Base-by-base conservation (phyloP, 2,329 filamentous ascomycete genomes). In the Xylaria sp. region DNA sequence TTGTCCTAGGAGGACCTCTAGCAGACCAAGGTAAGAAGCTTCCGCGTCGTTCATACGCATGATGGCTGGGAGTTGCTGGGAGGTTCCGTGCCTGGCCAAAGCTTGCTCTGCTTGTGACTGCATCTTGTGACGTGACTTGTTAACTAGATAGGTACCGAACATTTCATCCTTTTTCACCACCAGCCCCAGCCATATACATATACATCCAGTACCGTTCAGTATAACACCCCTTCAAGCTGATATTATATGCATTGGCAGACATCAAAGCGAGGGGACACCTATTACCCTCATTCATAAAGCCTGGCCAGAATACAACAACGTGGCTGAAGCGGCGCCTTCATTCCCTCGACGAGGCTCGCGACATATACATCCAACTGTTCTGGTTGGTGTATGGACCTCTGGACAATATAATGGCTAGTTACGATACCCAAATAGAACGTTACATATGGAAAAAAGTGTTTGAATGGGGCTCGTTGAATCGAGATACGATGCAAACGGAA, bases 401-500 rank as follows among this genome's bases (percentile, higher is more conserved):
- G 29, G 29, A 34, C 29, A 7, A n/a, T 13, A 7, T 13, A 13
- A 34, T 34, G 29, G 29, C 4, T 3, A 34, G 29, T 34, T 13
- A 7, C 4, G 29, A 34, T 3, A 34, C 8, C 9, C 11, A n/a
- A n/a, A n/a, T n/a, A n/a, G n/a, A n/a, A n/a, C n/a, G n/a, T n/a
- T n/a, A n/a, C n/a, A n/a, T n/a, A n/a, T n/a, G 29, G 29, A 7
- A 34, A 13, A 34, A 34, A 34, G 3, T 49, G 20, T 34, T 41
- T 20, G 54, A 60, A 8, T 57, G 59, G 40, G n/a, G n/a, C n/a
- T n/a, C n/a, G n/a, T n/a, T 26, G 41, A 17, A 20, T 11, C n/a
- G n/a, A n/a, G n/a, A n/a, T n/a, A n/a, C 50, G 56, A 44, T 53
- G 50, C 22, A 58, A 44, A 40, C 57, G 65, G 39, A n/a, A n/a